phyloP scores from a whole-genome alignment of 164 flowering plant species.

The Macadamia tetraphylla region DNA sequence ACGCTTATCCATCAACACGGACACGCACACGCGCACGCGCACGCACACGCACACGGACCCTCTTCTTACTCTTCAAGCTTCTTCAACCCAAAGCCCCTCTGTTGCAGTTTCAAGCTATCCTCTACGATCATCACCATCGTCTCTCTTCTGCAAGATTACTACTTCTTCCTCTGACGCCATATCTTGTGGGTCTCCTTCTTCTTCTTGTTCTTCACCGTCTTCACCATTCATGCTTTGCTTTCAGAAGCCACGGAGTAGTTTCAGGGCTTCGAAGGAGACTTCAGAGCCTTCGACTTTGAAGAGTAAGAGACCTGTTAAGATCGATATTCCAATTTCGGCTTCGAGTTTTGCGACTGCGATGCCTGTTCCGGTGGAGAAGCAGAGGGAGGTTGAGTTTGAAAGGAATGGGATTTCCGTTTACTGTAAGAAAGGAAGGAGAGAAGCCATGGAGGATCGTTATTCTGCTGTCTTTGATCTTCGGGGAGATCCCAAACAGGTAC shows the following conservation, averaged over 20 bases:
- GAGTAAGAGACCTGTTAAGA: constrained; percentile 70
- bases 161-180: constrained; percentile 18
- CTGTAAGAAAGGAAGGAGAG: constrained; percentile 83
- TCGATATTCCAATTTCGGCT: constrained; percentile 54
- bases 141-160: constrained; percentile 22
- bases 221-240: constrained; percentile 30
- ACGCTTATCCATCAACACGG: no score
- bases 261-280: constrained; percentile 10
- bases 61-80: no score
- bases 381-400: constrained; percentile 26
- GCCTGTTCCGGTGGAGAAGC: constrained; percentile 2
- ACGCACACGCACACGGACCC: no score
- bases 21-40: no score
- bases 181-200: not conserved
- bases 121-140: constrained; percentile 36
- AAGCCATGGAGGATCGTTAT: constrained; percentile 76
- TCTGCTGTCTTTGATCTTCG: constrained; percentile 44
- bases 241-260: constrained; percentile 34
- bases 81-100: no score
- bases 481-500: constrained; percentile 77
- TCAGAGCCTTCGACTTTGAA: constrained; percentile 32
- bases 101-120: constrained; percentile 21
- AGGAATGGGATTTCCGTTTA: constrained; percentile 57
- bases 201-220: constrained; percentile 8
- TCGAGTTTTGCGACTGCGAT: constrained; percentile 20